These are phyloP conservation scores for Exsudoporus frostii DNA, from an alignment of 768 basidiomycete genomes.

Conservation along the genomic window DNA sequence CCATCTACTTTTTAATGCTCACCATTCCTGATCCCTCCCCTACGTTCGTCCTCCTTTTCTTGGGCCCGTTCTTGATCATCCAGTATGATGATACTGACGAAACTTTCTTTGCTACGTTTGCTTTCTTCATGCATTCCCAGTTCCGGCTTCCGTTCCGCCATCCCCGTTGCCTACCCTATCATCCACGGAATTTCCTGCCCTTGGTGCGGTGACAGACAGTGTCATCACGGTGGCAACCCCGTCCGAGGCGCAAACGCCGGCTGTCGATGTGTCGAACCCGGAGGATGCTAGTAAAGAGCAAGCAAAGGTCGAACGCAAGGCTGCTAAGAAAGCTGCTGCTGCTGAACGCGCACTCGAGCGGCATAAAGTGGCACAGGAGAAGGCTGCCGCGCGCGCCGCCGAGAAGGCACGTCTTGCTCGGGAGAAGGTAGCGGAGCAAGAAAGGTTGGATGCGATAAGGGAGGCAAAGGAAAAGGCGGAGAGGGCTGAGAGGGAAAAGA, in stretches of 20 bases:
- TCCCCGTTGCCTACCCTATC: conserved; percentile 52
- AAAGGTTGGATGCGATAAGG: conserved; percentile 39
- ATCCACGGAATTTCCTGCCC: conserved; percentile 73
- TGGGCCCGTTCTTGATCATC: conserved; percentile 44
- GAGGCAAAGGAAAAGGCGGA: conserved; percentile 38
- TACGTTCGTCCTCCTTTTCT: conserved; percentile 37
- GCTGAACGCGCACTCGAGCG: conserved; percentile 61
- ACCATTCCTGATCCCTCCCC: conserved; percentile 32
- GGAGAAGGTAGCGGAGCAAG: conserved; percentile 56
- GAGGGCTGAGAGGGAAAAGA: conserved; percentile 34
- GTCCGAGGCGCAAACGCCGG: conserved; percentile 23
- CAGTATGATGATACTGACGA: conserved; percentile 44
- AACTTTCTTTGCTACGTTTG: conserved; percentile 21
- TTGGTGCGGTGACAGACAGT: conserved; percentile 30
- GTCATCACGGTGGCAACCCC: conserved; percentile 2
- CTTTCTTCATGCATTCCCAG: conserved; percentile 25
- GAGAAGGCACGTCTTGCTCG: conserved; percentile 52
- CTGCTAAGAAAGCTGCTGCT: conserved; percentile 61
- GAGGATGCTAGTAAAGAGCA: conserved; percentile 41
- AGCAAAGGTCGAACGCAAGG: conserved; percentile 60
- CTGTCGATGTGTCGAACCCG: conserved; percentile 24
- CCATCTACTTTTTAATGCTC: conserved; percentile 12
- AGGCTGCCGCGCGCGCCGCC: conserved; percentile 46
- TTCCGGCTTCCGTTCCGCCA: conserved; percentile 36
- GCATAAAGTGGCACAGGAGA: conserved; percentile 55